Conservation (phyloP, 345 rosid genomes). For the Citrus sp. region DNA sequence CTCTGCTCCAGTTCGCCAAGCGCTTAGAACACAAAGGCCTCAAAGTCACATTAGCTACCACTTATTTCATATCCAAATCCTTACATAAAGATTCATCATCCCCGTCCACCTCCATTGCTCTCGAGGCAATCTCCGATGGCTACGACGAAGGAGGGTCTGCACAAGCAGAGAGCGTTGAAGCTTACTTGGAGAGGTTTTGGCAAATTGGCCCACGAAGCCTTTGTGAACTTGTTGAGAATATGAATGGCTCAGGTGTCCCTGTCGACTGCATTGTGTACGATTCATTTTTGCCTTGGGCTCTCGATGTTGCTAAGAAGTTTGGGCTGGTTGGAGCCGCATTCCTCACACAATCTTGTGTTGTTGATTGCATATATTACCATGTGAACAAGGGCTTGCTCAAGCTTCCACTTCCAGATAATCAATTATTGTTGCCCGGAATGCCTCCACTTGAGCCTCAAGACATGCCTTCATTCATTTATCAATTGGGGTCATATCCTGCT, state of each 20-base stretch:
- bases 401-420: conserved; percentile 7
- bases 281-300: conserved; percentile 24
- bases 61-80: conserved; percentile 10
- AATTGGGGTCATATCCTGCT: conserved; percentile 22
- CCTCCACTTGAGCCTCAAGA: conserved; percentile 23
- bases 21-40: neutral
- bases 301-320: conserved; percentile 33
- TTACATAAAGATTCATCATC: neutral
- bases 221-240: conserved; percentile 2
- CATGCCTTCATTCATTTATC: conserved; percentile 25
- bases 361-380: conserved; percentile 29
- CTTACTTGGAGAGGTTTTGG: conserved; percentile 11
- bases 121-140: conserved; percentile 28
- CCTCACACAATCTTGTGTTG: conserved; percentile 37
- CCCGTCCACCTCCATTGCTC: neutral
- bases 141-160: conserved; percentile 14
- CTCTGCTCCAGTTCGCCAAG: conserved; percentile 20
- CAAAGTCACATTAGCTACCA: conserved; percentile 3
- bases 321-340: conserved; percentile 22
- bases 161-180: neutral
- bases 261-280: conserved; percentile 25
- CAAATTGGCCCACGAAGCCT: conserved; percentile 15
- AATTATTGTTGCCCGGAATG: conserved; percentile 20
- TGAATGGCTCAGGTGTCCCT: neutral
- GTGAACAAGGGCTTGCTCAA: conserved; percentile 18